Evolutionary conservation across 352 stramenopile species (phyloP), one percentile per base, ranked within the genome.

Genomic region (Stephanocyclus meneghinianus): DNA sequence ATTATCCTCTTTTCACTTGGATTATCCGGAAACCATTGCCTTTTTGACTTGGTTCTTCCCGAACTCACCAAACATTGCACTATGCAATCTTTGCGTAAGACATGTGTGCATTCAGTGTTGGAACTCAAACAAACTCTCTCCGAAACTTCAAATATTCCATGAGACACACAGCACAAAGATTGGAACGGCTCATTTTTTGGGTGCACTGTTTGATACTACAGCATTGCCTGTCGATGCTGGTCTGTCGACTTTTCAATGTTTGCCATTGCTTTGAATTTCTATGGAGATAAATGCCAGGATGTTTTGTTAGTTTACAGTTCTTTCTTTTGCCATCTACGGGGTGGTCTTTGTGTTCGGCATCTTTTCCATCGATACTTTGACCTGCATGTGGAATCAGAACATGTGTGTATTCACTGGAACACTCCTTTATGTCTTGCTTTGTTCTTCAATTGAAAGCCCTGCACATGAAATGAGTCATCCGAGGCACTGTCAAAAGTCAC

Each of bases 41-140:
- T 61, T 11, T 62, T 57, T 26, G 59, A 66, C 11, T 75, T 68
- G 45, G 81, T 84, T 42, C 76, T 76, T 26, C 76, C 82, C 21
- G 77, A 71, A 10, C 69, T 66, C 11, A 83, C 62, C 18, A 88
- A 72, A 82, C 85, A 91, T 51, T 83, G 65, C 2, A 86, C 40
- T 6, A 89, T 80, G 35, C 85, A 91, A 30, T 84, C 72, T 50
- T 78, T 64, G 60, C 85, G 83, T 61, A 71, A 71, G 15, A 87
- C 76, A 55, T 91, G 85, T 47, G 61, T 71, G 30, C 85, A 91
- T n/a, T 83, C 63, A 15, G 8, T 40, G 63, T 89, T 91, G 10
- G 79, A 77, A 18, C 79, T 74, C 81, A 79, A 91, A 26, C 78
- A 81, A n/a, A 91, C 65, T 47, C 65, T 71, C 13, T 89, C 85